phyloP scores from a whole-genome alignment of 2,329 filamentous ascomycete genomes.

The Aspergillus sp. region DNA sequence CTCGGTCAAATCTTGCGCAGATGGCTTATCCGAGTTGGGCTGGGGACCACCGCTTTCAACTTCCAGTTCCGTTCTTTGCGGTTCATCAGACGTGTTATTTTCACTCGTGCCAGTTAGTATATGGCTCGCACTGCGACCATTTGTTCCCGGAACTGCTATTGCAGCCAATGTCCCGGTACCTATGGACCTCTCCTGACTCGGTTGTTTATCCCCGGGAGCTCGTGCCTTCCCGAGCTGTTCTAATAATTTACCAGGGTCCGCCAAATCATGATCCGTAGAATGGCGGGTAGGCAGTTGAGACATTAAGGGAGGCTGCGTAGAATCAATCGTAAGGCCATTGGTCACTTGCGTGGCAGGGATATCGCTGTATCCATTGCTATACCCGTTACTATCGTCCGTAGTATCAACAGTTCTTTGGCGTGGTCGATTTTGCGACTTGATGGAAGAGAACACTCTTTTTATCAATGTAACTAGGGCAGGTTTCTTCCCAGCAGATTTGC shows the following conservation, averaged over 20 bases:
- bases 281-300: conserved; percentile 21
- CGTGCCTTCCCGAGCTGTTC: conserved; percentile 1
- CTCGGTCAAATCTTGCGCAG: not conserved
- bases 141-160: not conserved
- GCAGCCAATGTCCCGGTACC: not conserved
- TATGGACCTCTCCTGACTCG: not conserved
- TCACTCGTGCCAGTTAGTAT: not conserved
- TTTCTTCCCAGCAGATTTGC: conserved; percentile 23
- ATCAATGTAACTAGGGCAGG: conserved; percentile 19
- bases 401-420: not conserved
- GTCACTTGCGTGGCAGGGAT: conserved; percentile 16
- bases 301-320: conserved; percentile 20
- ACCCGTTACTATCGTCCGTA: not conserved
- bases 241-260: conserved; percentile 7
- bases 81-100: not conserved
- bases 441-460: conserved; percentile 10
- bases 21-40: not conserved
- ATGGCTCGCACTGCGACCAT: not conserved
- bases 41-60: not conserved
- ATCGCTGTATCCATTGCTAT: conserved; percentile 7
- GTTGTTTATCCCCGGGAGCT: not conserved
- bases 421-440: conserved; percentile 6
- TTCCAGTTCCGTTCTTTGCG: not conserved
- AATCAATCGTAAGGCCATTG: conserved; percentile 4
- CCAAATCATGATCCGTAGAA: not conserved